Evolutionary conservation across 2,329 filamentous ascomycete species (phyloP).

Genomic region (Erysiphe pulchra): DNA sequence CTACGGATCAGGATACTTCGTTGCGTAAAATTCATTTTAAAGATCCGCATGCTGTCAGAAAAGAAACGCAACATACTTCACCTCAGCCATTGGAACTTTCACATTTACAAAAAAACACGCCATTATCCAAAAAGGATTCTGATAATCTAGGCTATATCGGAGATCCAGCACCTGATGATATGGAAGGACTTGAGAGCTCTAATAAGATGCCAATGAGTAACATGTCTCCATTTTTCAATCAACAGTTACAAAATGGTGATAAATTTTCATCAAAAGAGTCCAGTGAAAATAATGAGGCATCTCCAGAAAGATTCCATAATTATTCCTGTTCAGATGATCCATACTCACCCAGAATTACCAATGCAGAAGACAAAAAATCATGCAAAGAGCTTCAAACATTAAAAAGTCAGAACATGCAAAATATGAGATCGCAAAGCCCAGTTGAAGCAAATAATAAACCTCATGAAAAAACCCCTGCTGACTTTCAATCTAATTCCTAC

Average conservation of each 20-base stretch:
- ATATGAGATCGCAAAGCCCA: neutral
- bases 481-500: slow-evolving; percentile 4
- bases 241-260: too few relatives aligned
- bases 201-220: too few relatives aligned
- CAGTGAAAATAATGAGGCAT: too few relatives aligned
- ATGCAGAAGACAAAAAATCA: neutral
- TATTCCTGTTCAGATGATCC: too few relatives aligned
- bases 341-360: neutral
- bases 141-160: too few relatives aligned
- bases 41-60: neutral
- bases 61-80: neutral
- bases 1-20: neutral
- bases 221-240: too few relatives aligned
- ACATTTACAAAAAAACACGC: neutral
- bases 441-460: neutral
- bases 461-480: neutral
- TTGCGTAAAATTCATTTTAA: neutral
- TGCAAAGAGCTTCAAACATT: neutral
- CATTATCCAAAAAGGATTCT: neutral
- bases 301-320: too few relatives aligned
- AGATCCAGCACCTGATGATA: too few relatives aligned
- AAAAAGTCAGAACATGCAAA: neutral
- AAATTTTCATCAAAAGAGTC: too few relatives aligned
- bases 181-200: too few relatives aligned
- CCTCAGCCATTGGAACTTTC: neutral